Evolutionary conservation across 768 basidiomycete species (phyloP).

Genomic region (Hygrocybe punicea): DNA sequence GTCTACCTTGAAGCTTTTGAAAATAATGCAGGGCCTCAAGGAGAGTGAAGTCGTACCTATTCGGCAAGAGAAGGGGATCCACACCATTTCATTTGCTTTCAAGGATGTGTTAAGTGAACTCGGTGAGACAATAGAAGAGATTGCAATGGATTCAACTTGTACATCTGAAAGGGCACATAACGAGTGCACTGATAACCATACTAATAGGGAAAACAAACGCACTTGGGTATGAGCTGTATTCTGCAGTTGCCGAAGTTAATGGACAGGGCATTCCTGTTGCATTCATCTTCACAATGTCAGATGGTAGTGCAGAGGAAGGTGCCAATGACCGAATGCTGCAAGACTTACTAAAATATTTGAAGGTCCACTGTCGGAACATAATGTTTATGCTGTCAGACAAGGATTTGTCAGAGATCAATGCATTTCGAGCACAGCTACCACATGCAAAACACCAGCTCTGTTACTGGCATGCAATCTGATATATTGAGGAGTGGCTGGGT

Average conservation of each 20-base stretch:
- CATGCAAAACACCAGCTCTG: conserved; percentile 39
- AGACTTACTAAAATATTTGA: not conserved
- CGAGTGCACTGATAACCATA: not conserved
- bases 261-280: conserved; percentile 14
- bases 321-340: not conserved
- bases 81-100: not conserved
- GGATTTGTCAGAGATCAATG: conserved; percentile 34
- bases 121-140: conserved; percentile 23
- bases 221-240: conserved; percentile 31
- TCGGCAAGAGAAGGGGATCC: not conserved
- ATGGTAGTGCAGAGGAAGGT: not conserved
- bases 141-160: conserved; percentile 33
- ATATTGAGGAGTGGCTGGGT: conserved; percentile 27
- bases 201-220: conserved; percentile 33
- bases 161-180: not conserved
- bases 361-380: conserved; percentile 8
- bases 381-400: conserved; percentile 29
- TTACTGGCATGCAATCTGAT: conserved; percentile 35
- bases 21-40: not conserved
- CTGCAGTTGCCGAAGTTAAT: conserved; percentile 29
- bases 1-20: not conserved
- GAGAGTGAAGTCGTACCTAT: not conserved
- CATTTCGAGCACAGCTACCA: conserved; percentile 22
- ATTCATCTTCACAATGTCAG: not conserved
- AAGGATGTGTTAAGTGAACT: conserved; percentile 21